phyloP scores from a whole-genome alignment of 2,329 filamentous ascomycete species.

The Monosporascus sp. region DNA sequence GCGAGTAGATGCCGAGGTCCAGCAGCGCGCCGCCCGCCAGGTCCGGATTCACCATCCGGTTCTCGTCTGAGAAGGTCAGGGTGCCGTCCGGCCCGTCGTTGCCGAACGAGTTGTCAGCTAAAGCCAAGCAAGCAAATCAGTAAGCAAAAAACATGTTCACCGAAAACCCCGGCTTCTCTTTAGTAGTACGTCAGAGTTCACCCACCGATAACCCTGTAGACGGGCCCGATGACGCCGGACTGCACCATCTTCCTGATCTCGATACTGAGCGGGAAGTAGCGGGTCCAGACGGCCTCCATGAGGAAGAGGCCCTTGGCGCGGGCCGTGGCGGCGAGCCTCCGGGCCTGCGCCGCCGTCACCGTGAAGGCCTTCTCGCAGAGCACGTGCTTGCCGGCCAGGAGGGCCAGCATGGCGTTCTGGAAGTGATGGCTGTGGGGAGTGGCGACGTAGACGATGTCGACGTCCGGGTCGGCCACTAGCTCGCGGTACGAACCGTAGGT shows the following conservation, averaged over 20 bases:
- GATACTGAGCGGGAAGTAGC: conserved; percentile 80
- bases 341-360: conserved; percentile 72
- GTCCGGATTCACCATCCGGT: conserved; percentile 78
- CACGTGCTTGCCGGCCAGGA: conserved; percentile 81
- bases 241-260: conserved; percentile 63
- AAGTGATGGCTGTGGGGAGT: conserved; percentile 93
- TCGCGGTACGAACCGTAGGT: conserved; percentile 79
- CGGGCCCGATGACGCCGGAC: conserved; percentile 51
- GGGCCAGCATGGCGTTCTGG: conserved; percentile 80
- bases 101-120: conserved; percentile 58
- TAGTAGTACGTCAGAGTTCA: background rate
- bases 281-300: conserved; percentile 88
- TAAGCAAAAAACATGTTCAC: no score
- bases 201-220: conserved; percentile 55
- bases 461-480: conserved; percentile 70
- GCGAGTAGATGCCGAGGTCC: conserved; percentile 81
- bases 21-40: conserved; percentile 78
- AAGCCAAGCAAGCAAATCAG: background rate
- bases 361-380: conserved; percentile 90
- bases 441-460: conserved; percentile 85
- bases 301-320: conserved; percentile 68
- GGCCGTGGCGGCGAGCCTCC: conserved; percentile 67
- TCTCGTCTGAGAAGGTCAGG: conserved; percentile 52
- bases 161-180: no score
- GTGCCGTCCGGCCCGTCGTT: conserved; percentile 52